Evolutionary conservation across 225 moss, liverwort and hornwort species (phyloP).

Genomic region (Pseudoscleropodium purum): DNA sequence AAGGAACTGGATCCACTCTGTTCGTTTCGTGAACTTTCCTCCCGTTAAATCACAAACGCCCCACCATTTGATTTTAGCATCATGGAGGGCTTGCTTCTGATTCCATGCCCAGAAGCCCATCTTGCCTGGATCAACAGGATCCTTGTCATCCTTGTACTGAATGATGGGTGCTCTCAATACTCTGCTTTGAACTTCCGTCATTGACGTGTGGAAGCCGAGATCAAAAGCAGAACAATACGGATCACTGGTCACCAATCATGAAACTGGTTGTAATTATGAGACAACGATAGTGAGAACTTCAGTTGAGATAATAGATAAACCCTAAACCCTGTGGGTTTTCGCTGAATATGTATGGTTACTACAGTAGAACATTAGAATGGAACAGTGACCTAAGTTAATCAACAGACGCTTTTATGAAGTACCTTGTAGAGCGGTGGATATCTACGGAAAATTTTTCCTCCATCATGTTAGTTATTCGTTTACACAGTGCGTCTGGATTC

Average conservation of each 20-base stretch:
- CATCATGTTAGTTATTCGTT: conserved; percentile 13
- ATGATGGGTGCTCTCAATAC: conserved; percentile 32
- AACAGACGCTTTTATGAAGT: background rate
- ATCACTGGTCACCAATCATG: conserved; percentile 3
- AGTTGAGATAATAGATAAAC: background rate
- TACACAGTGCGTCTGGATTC: conserved; percentile 21
- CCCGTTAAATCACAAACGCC: conserved; percentile 27
- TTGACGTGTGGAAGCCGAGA: conserved; percentile 18
- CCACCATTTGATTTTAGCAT: conserved; percentile 34
- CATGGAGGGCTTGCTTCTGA: conserved; percentile 22
- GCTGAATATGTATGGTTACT: background rate
- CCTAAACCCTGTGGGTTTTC: background rate
- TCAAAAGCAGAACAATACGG: conserved; percentile 27
- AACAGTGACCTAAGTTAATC: background rate
- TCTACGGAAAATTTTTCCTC: conserved; percentile 12
- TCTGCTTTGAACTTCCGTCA: conserved; percentile 36
- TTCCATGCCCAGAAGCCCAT: conserved; percentile 45
- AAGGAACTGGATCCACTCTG: conserved; percentile 21
- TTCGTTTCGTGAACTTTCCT: conserved; percentile 16
- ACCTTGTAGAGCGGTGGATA: conserved; percentile 15
- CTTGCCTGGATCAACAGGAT: conserved; percentile 21
- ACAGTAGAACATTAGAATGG: background rate
- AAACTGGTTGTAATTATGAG: background rate
- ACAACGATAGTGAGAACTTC: background rate
- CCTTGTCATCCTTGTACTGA: conserved; percentile 10